Percentiles rank a stretch among this genome's conserved stretches.
Evolutionary conservation across 1,139 yeast genomes (phyloP).

Genomic region (Lodderomyces parapsilosis): DNA sequence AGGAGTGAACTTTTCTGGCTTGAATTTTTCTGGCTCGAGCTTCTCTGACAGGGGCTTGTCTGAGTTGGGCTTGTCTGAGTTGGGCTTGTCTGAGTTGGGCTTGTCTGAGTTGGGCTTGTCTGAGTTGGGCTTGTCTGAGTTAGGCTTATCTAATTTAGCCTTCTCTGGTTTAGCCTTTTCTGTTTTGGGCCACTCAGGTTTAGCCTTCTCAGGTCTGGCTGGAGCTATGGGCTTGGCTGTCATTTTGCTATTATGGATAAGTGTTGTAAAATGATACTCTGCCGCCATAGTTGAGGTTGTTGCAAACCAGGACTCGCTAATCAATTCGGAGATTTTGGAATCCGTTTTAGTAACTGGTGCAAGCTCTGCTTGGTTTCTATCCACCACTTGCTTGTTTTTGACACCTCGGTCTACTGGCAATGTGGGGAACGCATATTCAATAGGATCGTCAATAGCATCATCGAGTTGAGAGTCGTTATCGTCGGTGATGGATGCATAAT

Average conservation of each 20-base stretch:
- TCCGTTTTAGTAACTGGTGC: not conserved
- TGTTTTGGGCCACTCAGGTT: not conserved
- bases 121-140: not conserved
- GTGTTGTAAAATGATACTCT: constrained; percentile 1
- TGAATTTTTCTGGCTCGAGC: no score
- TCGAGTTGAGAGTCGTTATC: not conserved
- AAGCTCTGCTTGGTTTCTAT: not conserved
- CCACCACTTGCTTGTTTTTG: not conserved
- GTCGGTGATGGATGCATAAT: not conserved
- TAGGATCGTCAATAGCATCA: not conserved
- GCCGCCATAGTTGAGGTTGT: not conserved
- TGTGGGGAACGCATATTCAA: not conserved
- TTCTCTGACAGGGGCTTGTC: not conserved
- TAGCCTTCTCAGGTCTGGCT: not conserved
- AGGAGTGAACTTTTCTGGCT: not conserved
- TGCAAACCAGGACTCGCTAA: not conserved
- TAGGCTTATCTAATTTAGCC: not conserved
- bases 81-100: not conserved
- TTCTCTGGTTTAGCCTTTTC: not conserved
- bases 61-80: not conserved
- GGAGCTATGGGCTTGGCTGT: not conserved
- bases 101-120: not conserved
- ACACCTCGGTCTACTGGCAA: not conserved
- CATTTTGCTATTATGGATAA: not conserved
- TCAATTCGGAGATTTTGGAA: not conserved